Evolutionary conservation across 805 yeast species (phyloP).

Genomic region (Priceomyces medius): DNA sequence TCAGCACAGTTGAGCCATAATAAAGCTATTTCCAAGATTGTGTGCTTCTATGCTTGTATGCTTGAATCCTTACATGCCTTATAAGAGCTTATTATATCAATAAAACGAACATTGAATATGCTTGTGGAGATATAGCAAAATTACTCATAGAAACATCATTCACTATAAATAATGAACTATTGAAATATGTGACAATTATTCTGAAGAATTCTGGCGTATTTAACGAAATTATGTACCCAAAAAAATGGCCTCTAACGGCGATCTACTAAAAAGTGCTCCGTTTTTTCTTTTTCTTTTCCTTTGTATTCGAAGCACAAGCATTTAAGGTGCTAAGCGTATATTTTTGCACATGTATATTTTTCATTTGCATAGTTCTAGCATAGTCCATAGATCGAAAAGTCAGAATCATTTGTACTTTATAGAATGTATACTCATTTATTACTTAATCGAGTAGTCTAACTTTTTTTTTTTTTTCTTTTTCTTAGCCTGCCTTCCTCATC

Average conservation of each 20-base stretch:
- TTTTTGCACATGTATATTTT: background rate
- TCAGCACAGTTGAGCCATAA: constrained; percentile 48
- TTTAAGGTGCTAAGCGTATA: background rate
- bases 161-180: too few relatives aligned
- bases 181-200: too few relatives aligned
- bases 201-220: too few relatives aligned
- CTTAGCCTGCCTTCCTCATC: constrained; percentile 2
- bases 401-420: background rate
- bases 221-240: too few relatives aligned
- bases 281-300: background rate
- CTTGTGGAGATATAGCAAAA: too few relatives aligned
- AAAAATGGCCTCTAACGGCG: too few relatives aligned
- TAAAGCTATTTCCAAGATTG: background rate
- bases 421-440: background rate
- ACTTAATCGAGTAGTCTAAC: constrained; percentile 5
- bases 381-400: constrained; percentile 4
- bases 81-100: too few relatives aligned
- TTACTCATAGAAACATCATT: too few relatives aligned
- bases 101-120: too few relatives aligned
- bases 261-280: too few relatives aligned
- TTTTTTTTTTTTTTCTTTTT: constrained; percentile 3
- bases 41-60: background rate
- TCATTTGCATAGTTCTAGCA: constrained; percentile 4
- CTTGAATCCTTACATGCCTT: too few relatives aligned
- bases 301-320: background rate